Conservation (phyloP, 129 eudicot species). For the Arctium lappa region DNA sequence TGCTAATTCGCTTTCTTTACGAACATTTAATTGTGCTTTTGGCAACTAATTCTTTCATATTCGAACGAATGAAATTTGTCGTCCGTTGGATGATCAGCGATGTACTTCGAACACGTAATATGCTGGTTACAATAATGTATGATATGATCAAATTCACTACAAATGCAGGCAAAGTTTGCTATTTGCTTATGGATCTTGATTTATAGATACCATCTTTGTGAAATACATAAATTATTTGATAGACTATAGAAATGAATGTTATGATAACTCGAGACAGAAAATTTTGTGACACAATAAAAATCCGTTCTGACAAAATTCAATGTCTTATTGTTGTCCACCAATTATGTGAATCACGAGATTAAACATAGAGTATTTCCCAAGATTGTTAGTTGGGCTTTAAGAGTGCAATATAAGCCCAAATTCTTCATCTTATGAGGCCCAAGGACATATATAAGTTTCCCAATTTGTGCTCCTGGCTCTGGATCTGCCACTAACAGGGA, state of each 20-base stretch:
- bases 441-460: neutral
- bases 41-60: neutral
- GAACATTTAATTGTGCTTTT: slow-evolving; percentile 4
- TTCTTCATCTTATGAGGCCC: neutral
- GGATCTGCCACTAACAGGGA: too few relatives aligned
- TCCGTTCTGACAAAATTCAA: too few relatives aligned
- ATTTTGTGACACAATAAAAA: too few relatives aligned
- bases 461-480: too few relatives aligned
- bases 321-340: too few relatives aligned
- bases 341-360: too few relatives aligned
- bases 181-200: neutral
- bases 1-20: slow-evolving; percentile 13
- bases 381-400: neutral
- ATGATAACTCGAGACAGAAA: neutral
- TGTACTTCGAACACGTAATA: neutral
- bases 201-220: neutral
- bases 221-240: too few relatives aligned
- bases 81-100: neutral
- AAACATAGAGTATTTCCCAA: neutral
- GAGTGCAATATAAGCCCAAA: neutral
- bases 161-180: neutral
- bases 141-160: neutral
- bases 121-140: neutral
- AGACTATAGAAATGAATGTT: neutral
- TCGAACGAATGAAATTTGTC: neutral